Base-by-base conservation (phyloP, 1,139 yeast species). In the Lodderomyces elongisporus region DNA sequence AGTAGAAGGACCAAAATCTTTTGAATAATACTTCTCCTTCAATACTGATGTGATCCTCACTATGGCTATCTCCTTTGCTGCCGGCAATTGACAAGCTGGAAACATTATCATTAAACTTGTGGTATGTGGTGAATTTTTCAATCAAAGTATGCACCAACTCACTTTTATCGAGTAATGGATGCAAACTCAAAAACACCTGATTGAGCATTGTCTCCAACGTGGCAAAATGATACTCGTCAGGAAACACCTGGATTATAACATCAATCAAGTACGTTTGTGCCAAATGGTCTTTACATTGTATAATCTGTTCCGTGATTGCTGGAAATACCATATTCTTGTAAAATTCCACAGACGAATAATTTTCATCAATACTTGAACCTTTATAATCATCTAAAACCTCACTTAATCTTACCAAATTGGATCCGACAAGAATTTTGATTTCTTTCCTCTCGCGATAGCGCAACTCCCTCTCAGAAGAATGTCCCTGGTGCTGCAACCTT, bases 401-500 rank as follows among this genome's bases (percentile, higher is more conserved):
- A 0, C 95, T 82, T 34, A 91, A 65, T 34, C 96, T 72, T 8
- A 91, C 96, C 46, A 91, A 67, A 54, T 89, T 93, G 14, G 95
- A 82, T 1, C 98, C 98, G 28, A 91, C 95, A 36, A 93, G 70
- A 38, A 91, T 87, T 58, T 85, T 91, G 44, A 91, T 70, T 57
- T 93, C 96, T 48, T 80, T 80, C 13, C 98, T 71, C 58, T 93
- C 98, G 40, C 70, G 72, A 20, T 72, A 75, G 35, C 97, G 70
- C 52, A 81, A 74, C 32, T 72, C 79, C 29, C 89, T 72, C 48
- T 91, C 96, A 23, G 85, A 74, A 2, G 93, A 77, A 44, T 88
- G 96, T 1, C 98, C 98, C 56, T 88, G 96, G 53, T 89, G 96
- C 60, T 91, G 97, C 42, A 88, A 66, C 35, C 98, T 71, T 1